These are phyloP conservation scores for Reutealis trisperma DNA, from an alignment of 345 rosid genomes.

Conservation along the genomic window DNA sequence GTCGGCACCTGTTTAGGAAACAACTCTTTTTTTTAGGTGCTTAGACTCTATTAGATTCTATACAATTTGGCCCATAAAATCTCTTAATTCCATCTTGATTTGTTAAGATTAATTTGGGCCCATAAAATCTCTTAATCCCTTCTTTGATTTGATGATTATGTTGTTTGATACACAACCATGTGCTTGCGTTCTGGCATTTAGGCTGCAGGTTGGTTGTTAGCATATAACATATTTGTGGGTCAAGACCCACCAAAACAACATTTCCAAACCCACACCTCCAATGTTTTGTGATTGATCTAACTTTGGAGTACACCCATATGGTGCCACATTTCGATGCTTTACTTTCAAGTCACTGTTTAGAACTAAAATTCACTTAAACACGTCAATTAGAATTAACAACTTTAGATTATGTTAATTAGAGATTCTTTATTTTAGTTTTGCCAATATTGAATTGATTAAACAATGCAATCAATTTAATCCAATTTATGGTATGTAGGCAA, in stretches of 20 bases:
- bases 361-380: no score
- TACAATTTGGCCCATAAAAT: conserved; percentile 9
- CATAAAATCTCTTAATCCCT: conserved; percentile 17
- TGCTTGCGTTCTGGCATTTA: conserved; percentile 3
- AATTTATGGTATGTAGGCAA: no score
- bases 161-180: background rate
- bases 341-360: background rate
- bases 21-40: background rate
- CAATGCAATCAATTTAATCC: no score
- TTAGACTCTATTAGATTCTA: no score
- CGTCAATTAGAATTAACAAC: no score
- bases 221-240: background rate
- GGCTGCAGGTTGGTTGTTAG: conserved; percentile 4
- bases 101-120: background rate
- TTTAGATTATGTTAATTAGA: no score
- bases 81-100: conserved; percentile 2
- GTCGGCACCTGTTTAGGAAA: conserved; percentile 10
- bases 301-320: background rate
- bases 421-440: no score
- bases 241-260: background rate
- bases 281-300: background rate
- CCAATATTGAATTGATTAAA: no score
- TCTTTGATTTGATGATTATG: conserved; percentile 3
- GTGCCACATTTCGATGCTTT: background rate
- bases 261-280: background rate